phyloP scores from a whole-genome alignment of 129 eudicot genomes.

The Dittrichia graveolens region DNA sequence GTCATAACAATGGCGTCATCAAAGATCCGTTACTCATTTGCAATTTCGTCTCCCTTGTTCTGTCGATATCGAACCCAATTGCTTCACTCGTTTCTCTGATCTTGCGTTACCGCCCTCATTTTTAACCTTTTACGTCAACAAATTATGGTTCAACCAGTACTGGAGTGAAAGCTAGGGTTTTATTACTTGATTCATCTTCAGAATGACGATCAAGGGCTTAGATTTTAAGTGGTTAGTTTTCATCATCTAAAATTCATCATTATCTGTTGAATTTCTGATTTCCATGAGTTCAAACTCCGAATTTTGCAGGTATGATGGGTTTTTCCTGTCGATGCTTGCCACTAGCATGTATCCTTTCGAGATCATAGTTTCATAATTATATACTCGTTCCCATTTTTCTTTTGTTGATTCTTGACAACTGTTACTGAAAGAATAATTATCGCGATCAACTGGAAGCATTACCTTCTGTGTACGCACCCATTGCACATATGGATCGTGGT shows the following conservation, averaged over 20 bases:
- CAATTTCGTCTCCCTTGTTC: neutral
- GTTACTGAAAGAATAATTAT: conserved; percentile 62
- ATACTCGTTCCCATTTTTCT: neutral
- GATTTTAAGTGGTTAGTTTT: conserved; percentile 65
- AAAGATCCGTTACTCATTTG: conserved; percentile 6
- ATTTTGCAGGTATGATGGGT: conserved; percentile 87
- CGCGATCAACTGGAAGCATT: conserved; percentile 80
- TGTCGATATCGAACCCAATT: neutral
- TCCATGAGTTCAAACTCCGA: conserved; percentile 21
- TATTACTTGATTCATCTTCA: conserved; percentile 16
- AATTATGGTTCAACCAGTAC: conserved; percentile 26
- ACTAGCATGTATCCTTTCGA: conserved; percentile 87
- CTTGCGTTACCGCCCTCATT: neutral
- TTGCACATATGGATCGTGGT: conserved; percentile 97
- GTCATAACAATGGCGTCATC: neutral
- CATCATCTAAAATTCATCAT: conserved; percentile 2
- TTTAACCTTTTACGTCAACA: conserved; percentile 29
- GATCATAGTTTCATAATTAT: neutral
- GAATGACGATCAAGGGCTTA: conserved; percentile 60
- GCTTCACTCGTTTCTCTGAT: conserved; percentile 22
- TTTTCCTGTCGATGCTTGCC: conserved; percentile 89
- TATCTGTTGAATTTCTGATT: neutral
- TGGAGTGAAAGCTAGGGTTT: conserved; percentile 47
- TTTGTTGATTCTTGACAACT: conserved; percentile 42
- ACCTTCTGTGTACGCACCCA: conserved; percentile 68